Evolutionary conservation across 2,329 filamentous ascomycete species (phyloP).

Genomic region (Penicillium oxalicum): DNA sequence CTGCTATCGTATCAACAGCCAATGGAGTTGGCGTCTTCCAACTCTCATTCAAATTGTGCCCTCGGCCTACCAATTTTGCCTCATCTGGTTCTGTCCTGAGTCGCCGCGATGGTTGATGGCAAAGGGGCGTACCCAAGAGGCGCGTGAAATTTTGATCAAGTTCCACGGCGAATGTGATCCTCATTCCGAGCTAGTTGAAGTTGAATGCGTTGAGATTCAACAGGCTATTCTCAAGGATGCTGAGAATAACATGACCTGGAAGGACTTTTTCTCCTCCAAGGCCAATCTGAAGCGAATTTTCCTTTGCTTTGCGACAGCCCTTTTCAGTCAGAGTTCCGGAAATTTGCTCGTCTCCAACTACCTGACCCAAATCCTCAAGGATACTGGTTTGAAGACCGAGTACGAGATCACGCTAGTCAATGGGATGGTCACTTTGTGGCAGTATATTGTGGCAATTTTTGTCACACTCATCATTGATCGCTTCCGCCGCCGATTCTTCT

Average conservation of each 20-base stretch:
- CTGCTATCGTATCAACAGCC: conserved; percentile 19
- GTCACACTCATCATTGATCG: conserved; percentile 35
- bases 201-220: conserved; percentile 48
- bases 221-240: conserved; percentile 43
- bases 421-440: conserved; percentile 35
- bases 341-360: conserved; percentile 43
- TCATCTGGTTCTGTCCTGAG: conserved; percentile 52
- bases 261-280: conserved; percentile 36
- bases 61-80: conserved; percentile 37
- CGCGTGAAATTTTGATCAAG: conserved; percentile 47
- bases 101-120: conserved; percentile 55
- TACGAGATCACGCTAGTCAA: conserved; percentile 40
- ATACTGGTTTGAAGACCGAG: conserved; percentile 35
- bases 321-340: conserved; percentile 41
- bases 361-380: conserved; percentile 32
- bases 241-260: conserved; percentile 42
- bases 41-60: conserved; percentile 49
- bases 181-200: conserved; percentile 42
- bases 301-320: conserved; percentile 37
- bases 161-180: conserved; percentile 48
- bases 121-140: conserved; percentile 47
- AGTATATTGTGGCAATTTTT: conserved; percentile 39
- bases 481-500: conserved; percentile 33
- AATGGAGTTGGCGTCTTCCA: conserved; percentile 51
- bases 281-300: conserved; percentile 39